Percentiles rank a stretch among this genome's conserved stretches.
phyloP scores from a whole-genome alignment of 345 rosid genomes.

The Cardamine occulta region DNA sequence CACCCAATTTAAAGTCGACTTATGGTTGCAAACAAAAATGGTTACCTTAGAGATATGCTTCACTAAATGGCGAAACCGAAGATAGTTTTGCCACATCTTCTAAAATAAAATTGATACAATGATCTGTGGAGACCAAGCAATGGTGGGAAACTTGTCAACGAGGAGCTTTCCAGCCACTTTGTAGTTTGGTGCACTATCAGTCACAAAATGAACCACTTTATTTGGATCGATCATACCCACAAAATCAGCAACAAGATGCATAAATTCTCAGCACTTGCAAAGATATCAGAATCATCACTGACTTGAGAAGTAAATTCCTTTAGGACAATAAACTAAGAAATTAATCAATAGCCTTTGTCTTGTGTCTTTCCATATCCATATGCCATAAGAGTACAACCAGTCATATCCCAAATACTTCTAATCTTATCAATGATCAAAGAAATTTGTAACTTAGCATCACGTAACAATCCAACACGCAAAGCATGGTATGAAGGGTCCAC shows the following conservation, averaged over 20 bases:
- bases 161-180: neutral
- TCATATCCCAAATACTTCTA: constrained; percentile 5
- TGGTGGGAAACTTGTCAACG: neutral
- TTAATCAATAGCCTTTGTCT: neutral
- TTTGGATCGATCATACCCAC: neutral
- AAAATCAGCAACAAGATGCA: constrained; percentile 7
- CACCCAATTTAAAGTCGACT: neutral
- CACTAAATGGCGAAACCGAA: neutral
- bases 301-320: constrained; percentile 16
- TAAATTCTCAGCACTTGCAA: constrained; percentile 1
- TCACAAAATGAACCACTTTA: neutral
- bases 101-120: neutral
- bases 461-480: neutral
- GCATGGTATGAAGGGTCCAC: neutral
- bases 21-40: neutral
- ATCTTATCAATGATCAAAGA: constrained; percentile 6
- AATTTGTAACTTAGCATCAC: neutral
- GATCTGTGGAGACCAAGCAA: neutral
- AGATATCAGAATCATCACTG: neutral
- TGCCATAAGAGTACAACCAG: neutral
- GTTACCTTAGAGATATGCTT: neutral
- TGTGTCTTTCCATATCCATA: constrained; percentile 12
- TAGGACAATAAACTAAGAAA: neutral
- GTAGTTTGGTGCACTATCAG: neutral
- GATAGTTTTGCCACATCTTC: neutral